Conservation (phyloP, 2,329 filamentous ascomycete species). For the Arthroderma sp. region DNA sequence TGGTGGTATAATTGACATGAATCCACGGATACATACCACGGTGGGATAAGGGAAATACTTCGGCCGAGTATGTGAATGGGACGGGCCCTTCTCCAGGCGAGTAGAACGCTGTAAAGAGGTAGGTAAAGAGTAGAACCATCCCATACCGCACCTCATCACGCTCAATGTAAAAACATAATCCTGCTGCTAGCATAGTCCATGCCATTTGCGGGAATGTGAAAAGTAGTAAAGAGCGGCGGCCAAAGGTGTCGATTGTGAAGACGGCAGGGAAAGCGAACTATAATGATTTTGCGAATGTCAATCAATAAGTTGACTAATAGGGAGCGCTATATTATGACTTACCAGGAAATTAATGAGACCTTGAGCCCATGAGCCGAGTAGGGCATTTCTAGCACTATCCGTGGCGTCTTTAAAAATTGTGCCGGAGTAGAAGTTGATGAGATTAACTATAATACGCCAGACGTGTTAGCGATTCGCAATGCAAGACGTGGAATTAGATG, state of each 20-base stretch:
- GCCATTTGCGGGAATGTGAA: slow-evolving; percentile 58
- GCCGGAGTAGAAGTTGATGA: slow-evolving; percentile 63
- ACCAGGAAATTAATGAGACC: slow-evolving; percentile 49
- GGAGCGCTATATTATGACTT: too few species aligned
- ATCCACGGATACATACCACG: slow-evolving; percentile 26
- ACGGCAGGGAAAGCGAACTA: slow-evolving; percentile 49
- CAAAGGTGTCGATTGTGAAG: slow-evolving; percentile 55
- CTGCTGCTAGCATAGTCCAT: slow-evolving; percentile 53
- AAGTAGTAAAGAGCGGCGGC: slow-evolving; percentile 47
- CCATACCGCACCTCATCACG: slow-evolving; percentile 34
- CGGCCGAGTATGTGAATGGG: slow-evolving; percentile 41
- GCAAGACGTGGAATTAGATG: slow-evolving; percentile 11
- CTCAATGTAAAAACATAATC: slow-evolving; percentile 44
- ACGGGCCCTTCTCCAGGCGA: slow-evolving; percentile 50
- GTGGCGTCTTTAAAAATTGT: slow-evolving; percentile 45
- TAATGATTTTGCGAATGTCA: too few species aligned
- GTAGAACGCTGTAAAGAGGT: slow-evolving; percentile 52
- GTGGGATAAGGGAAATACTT: slow-evolving; percentile 44
- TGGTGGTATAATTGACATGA: slow-evolving; percentile 5
- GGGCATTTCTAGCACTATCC: slow-evolving; percentile 41
- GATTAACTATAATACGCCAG: slow-evolving; percentile 38
- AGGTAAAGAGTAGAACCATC: slow-evolving; percentile 48
- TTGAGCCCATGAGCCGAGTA: slow-evolving; percentile 52
- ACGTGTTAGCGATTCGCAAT: slow-evolving; percentile 13
- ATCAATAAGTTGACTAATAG: too few species aligned